These are phyloP conservation scores for Penicillium psychrosexuale DNA, from an alignment of 2,329 filamentous ascomycete genomes.

Conservation along the genomic window DNA sequence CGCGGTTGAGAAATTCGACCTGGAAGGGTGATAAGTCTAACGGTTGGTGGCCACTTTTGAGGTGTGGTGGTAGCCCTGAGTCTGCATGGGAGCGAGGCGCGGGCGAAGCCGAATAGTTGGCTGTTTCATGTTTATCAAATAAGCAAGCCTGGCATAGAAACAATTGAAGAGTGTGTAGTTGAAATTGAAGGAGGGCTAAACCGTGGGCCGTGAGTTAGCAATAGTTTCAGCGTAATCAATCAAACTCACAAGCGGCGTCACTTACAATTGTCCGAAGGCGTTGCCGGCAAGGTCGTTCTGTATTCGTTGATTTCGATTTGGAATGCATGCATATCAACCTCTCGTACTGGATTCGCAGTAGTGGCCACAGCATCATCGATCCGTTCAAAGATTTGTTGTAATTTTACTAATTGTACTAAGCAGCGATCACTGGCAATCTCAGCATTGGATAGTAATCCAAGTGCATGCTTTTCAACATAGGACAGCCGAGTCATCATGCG, in stretches of 20 bases:
- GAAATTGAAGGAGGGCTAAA: neutral
- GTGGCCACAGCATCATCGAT: slow-evolving; percentile 3
- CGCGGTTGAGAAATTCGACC: neutral
- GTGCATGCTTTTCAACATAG: neutral
- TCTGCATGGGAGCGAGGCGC: neutral
- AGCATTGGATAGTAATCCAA: neutral
- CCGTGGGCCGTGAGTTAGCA: neutral
- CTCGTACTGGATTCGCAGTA: neutral
- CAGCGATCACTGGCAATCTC: neutral
- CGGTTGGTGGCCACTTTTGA: neutral
- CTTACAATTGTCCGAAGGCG: neutral
- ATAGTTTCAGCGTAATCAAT: neutral
- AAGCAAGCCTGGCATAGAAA: slow-evolving; percentile 5
- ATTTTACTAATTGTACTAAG: neutral
- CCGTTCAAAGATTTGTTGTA: slow-evolving; percentile 4
- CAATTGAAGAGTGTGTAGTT: slow-evolving; percentile 1
- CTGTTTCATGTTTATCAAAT: slow-evolving; percentile 4
- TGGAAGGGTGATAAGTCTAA: neutral
- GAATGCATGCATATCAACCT: neutral
- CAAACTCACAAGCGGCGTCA: neutral
- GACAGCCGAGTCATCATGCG: slow-evolving; percentile 1
- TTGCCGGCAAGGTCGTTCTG: neutral
- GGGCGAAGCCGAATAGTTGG: neutral
- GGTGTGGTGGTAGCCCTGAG: neutral
- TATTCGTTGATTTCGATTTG: neutral